Conservation (phyloP, 305 asterid genomes). For the Fraxinus dipetala region DNA sequence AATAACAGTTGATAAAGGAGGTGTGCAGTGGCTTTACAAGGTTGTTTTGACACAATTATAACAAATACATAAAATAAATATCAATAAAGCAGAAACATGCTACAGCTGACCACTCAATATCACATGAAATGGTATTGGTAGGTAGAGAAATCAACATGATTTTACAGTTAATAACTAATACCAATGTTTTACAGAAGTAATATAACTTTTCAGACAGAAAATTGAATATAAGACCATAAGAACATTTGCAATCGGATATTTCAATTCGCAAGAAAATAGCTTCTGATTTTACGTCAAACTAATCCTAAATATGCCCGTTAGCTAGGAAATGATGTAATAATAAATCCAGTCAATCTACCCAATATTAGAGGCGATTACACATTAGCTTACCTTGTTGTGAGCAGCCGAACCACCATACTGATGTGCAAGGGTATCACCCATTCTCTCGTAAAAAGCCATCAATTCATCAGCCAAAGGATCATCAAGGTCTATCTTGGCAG, state of each 20-base stretch:
- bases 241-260: neutral
- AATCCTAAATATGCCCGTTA: neutral
- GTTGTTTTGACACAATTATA: neutral
- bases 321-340: neutral
- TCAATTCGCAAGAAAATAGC: neutral
- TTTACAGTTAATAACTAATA: neutral
- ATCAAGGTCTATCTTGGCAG: conserved; percentile 77
- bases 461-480: conserved; percentile 94
- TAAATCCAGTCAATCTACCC: neutral
- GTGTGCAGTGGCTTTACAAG: neutral
- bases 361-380: conserved; percentile 3
- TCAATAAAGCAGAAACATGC: neutral
- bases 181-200: neutral
- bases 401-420: conserved; percentile 99
- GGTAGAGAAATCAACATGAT: neutral
- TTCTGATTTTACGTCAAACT: conserved; percentile 4
- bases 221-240: neutral
- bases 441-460: conserved; percentile 87
- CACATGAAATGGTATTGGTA: neutral
- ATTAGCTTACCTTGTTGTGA: conserved; percentile 74
- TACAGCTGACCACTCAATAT: neutral
- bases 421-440: conserved; percentile 99
- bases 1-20: neutral
- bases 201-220: neutral
- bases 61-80: neutral